Evolutionary conservation across 106 monocot species (phyloP).

Genomic region (Acanthochlamys bracteata): DNA sequence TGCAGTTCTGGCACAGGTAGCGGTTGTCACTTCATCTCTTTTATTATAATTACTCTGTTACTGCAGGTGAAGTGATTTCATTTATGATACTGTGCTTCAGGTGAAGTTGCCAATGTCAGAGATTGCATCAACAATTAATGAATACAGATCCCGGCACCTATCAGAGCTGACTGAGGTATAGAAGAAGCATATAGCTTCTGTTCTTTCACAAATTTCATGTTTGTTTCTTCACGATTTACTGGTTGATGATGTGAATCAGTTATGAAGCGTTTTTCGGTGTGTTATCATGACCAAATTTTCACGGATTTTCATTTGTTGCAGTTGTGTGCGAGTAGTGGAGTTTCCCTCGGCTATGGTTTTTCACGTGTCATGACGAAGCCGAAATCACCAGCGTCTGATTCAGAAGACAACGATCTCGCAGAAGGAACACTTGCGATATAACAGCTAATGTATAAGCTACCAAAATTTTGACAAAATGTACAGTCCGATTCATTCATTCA

Average conservation of each 20-base stretch:
- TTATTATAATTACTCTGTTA: neutral
- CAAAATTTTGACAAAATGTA: conserved; percentile 10
- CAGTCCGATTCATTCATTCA: conserved; percentile 11
- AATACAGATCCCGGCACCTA: conserved; percentile 87
- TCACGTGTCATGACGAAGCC: conserved; percentile 66
- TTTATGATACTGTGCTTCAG: conserved; percentile 25
- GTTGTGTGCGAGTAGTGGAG: conserved; percentile 73
- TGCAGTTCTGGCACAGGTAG: conserved; percentile 98
- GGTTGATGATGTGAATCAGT: neutral
- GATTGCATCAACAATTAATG: conserved; percentile 91
- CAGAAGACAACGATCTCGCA: conserved; percentile 50
- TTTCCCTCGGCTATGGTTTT: conserved; percentile 85
- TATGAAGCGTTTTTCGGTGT: neutral
- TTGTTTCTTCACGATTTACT: neutral
- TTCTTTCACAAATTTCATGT: neutral
- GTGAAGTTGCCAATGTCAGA: conserved; percentile 81
- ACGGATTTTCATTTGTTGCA: conserved; percentile 17
- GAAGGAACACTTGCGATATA: conserved; percentile 74
- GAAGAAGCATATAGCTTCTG: neutral
- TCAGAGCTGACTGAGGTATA: conserved; percentile 96
- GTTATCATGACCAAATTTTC: neutral
- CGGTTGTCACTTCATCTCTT: neutral
- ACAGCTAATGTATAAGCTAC: neutral
- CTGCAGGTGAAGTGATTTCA: neutral
- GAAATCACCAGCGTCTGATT: conserved; percentile 34